Evolutionary conservation across 2,329 filamentous ascomycete genomes (phyloP), one percentile per base, ranked within the genome.

Genomic region (Colletotrichum destructivum): DNA sequence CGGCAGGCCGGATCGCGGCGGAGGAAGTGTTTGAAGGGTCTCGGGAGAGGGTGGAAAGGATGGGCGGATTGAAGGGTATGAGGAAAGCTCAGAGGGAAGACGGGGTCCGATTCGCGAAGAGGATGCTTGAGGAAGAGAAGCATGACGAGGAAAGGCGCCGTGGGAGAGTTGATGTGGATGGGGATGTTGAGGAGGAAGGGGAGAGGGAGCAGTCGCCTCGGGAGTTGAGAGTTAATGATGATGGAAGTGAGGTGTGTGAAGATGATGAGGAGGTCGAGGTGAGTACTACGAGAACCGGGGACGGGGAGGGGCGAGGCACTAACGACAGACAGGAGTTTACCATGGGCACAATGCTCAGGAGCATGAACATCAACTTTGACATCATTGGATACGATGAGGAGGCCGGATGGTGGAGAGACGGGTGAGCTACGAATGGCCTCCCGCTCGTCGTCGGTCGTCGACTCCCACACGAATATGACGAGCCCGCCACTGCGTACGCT

Each of bases 111-210:
- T 79, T 81, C 78, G 77, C 79, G 78, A 78, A 78, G 73, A 75
- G 78, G 74, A 77, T 76, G 77, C 78, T 40, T 74, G 75, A 73
- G 75, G 79, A 77, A 77, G 78, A 77, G 77, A 78, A 80, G 75
- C 68, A 75, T 73, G 77, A 80, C 76, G 60, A 40, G 26, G 23
- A 18, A 31, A 55, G 42, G 13, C 62, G 40, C 54, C 21, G 44
- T 15, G 18, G 13, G 26, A 16, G 35, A 38, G 35, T 9, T 38
- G 35, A n/a, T 7, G 11, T 40, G 42, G 62, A 46, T 40, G 54
- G 5, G 46, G 26, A 5, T 31, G 26, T 23, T 9, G 64, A 38
- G 26, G 16, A 38, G 35, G 35, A 38, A 9, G 9, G 35, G 35
- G 35, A 38, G 35, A 8, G 35, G 35, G 35, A 38, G 62, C 2